Evolutionary conservation across 805 yeast genomes (phyloP), one percentile per base, ranked within the genome.

Genomic region (Cyberlindnera suaveolens): DNA sequence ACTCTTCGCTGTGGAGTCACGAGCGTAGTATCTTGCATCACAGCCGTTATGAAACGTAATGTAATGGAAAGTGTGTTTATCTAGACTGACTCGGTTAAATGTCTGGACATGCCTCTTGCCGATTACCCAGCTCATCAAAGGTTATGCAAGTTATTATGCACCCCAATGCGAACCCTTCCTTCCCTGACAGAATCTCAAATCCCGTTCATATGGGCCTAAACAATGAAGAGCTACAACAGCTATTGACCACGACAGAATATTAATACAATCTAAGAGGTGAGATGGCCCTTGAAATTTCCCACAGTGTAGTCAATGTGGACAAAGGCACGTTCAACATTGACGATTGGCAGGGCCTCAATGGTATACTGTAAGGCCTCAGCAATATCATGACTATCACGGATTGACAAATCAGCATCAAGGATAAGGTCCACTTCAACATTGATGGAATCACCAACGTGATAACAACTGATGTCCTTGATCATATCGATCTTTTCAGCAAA

Each of bases 321-420:
- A 68, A 81, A 85, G 2, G 90, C 88, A 41, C 95, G 67, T 57
- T 85, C 91, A 3, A 85, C 88, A 60, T 70, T 74, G 3, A 85
- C 89, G 60, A 70, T 75, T 0, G 91, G 89, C 46, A 85, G 64
- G 0, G 89, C 78, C 50, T 85, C 95, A 20, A 85, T 69, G 1
- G 93, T 85, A 55, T 84, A 85, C 61, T 85, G 95, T 36, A 85
- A 64, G 0, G 90, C 81, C 60, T 85, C 95, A 4, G 87, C 95
- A 31, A 85, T 68, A 58, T 85, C 95, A 60, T 85, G 95, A 42
- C 80, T 70, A 53, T 85, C 95, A 45, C 79, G 73, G 54, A 85
- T 64, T 3, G 69, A 58, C 49, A 80, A 62, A 9, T 69, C 58
- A 23, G 66, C 65, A 49, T 77, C 77, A 41, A 78, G 71, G 5